A percentile compares a stretch with the other conserved stretches of the same genome.
Evolutionary conservation across 352 stramenopile genomes (phyloP).

Genomic region (Globisporangium camurandrum): DNA sequence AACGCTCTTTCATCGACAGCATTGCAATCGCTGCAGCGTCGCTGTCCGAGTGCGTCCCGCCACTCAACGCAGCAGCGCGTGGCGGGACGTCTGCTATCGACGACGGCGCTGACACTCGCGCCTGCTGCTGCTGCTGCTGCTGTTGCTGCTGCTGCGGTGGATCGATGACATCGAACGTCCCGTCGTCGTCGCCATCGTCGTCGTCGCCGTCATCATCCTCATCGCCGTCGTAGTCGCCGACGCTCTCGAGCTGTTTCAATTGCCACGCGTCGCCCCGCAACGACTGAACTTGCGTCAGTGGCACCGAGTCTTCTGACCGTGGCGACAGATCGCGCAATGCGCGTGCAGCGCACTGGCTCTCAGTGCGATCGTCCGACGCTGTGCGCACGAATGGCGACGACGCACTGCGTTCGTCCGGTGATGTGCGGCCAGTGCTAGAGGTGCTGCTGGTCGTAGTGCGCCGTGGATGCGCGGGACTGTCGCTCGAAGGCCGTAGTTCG

Average conservation of each 20-base stretch:
- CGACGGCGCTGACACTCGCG: not conserved
- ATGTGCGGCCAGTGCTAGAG: not conserved
- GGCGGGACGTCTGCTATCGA: slow-evolving; percentile 4
- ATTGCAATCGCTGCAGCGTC: slow-evolving; percentile 69
- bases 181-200: slow-evolving; percentile 32
- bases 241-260: slow-evolving; percentile 56
- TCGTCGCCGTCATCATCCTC: slow-evolving; percentile 62
- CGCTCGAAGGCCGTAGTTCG: not conserved
- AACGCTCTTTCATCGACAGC: slow-evolving; percentile 73
- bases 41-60: slow-evolving; percentile 59
- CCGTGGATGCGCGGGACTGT: slow-evolving; percentile 2
- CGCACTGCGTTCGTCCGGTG: slow-evolving; percentile 4
- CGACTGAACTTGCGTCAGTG: slow-evolving; percentile 64
- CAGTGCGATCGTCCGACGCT: too few relatives aligned
- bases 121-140: slow-evolving; percentile 1
- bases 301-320: slow-evolving; percentile 47
- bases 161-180: slow-evolving; percentile 15
- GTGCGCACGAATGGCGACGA: too few relatives aligned
- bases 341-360: too few relatives aligned
- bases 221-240: slow-evolving; percentile 51
- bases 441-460: not conserved
- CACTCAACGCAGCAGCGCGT: slow-evolving; percentile 2
- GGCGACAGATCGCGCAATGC: slow-evolving; percentile 24
- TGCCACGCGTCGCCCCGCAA: slow-evolving; percentile 67
- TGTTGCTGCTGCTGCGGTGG: not conserved